Conservation (phyloP, 306 rosid species). For the Citrullus colocynthis region DNA sequence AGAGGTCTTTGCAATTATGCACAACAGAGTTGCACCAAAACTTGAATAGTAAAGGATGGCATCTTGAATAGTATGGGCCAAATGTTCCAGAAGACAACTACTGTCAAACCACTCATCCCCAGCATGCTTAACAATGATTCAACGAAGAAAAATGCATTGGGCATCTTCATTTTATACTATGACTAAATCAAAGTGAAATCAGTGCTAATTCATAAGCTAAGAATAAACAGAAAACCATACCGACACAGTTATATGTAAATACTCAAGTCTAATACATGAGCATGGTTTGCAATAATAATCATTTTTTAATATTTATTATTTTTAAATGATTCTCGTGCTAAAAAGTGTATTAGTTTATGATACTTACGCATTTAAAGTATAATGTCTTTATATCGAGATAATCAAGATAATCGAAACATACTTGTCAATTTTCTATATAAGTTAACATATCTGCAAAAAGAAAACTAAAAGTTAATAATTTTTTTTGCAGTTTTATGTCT, state of each 20-base stretch:
- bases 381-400: background rate
- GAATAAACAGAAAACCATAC: background rate
- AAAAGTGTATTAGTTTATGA: background rate
- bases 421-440: background rate
- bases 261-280: background rate
- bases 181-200: background rate
- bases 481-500: background rate
- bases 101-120: background rate
- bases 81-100: background rate
- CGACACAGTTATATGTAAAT: background rate
- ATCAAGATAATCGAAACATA: background rate
- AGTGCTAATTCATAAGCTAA: background rate
- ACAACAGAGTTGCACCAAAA: background rate
- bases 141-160: background rate
- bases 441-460: background rate
- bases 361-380: background rate
- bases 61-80: background rate
- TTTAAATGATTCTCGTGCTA: background rate
- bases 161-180: background rate
- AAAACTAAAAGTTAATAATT: background rate
- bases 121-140: background rate
- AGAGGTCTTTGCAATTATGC: background rate
- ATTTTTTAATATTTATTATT: no score
- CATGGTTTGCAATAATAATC: no score
- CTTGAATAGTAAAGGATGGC: background rate